Conservation (phyloP, 768 basidiomycete genomes). For the Lentinus brumalis region DNA sequence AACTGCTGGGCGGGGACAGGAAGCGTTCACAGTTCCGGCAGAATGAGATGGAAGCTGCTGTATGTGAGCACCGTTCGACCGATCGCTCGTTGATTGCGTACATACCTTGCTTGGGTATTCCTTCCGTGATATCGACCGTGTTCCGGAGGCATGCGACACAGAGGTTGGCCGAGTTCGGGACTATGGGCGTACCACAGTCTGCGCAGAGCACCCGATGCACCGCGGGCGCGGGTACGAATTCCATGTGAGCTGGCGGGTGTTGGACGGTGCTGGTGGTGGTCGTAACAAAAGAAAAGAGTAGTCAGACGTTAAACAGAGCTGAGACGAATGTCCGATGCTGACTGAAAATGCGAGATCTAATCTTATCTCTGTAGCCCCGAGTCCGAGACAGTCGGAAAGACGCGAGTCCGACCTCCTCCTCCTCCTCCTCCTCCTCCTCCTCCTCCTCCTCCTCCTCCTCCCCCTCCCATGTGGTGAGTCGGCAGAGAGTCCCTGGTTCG, state of each 20-base stretch:
- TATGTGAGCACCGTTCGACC: neutral
- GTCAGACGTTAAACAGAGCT: too few relatives aligned
- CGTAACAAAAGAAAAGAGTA: too few relatives aligned
- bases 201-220: conserved; percentile 86
- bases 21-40: conserved; percentile 98
- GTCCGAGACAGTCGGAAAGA: too few relatives aligned
- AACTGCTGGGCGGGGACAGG: conserved; percentile 84
- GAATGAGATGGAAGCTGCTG: conserved; percentile 80
- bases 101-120: conserved; percentile 88
- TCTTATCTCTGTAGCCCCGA: too few relatives aligned
- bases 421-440: too few relatives aligned
- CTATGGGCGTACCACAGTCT: conserved; percentile 89
- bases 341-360: too few relatives aligned
- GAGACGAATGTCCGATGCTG: too few relatives aligned
- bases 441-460: too few relatives aligned
- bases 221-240: conserved; percentile 73
- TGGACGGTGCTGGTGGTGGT: too few relatives aligned
- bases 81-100: neutral
- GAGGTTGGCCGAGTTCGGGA: conserved; percentile 90
- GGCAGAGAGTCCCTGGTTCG: too few relatives aligned
- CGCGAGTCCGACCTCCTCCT: too few relatives aligned
- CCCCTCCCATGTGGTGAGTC: too few relatives aligned
- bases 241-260: conserved; percentile 48
- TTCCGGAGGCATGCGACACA: conserved; percentile 89
- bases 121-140: conserved; percentile 96